Percentiles rank a stretch among this genome's conserved stretches.
Conservation (phyloP, 192 early-diverging fungal species). For the Coemansia asiatica region DNA sequence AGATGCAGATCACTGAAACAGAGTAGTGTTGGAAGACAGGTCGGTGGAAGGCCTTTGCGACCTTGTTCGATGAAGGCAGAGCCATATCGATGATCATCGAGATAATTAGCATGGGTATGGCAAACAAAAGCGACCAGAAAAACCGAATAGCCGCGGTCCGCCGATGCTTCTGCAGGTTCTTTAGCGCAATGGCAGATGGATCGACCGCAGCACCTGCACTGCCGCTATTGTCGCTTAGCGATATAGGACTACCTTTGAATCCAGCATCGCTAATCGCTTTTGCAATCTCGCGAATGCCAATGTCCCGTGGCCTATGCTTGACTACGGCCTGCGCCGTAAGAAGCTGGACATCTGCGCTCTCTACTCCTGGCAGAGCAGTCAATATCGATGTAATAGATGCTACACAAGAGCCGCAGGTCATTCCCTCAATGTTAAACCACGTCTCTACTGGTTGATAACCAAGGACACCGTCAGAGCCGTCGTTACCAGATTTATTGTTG, state of each 20-base stretch:
- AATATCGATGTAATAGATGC: slow-evolving; percentile 77
- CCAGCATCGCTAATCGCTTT: slow-evolving; percentile 74
- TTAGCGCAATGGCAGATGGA: slow-evolving; percentile 69
- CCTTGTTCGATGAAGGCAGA: slow-evolving; percentile 32
- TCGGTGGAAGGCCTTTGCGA: slow-evolving; percentile 35
- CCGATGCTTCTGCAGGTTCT: slow-evolving; percentile 72
- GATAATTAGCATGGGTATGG: slow-evolving; percentile 72
- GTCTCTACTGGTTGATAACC: slow-evolving; percentile 35
- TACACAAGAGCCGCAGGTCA: slow-evolving; percentile 96
- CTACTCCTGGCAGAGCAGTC: slow-evolving; percentile 61
- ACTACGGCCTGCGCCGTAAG: slow-evolving; percentile 70
- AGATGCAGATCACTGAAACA: slow-evolving; percentile 55
- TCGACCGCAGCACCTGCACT: slow-evolving; percentile 56
- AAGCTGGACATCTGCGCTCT: slow-evolving; percentile 75
- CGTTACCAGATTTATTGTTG: background rate
- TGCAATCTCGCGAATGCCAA: slow-evolving; percentile 79
- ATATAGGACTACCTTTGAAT: slow-evolving; percentile 60
- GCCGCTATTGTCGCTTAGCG: background rate
- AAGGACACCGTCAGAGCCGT: slow-evolving; percentile 12
- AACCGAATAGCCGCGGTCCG: slow-evolving; percentile 69
- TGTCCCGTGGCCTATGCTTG: slow-evolving; percentile 62
- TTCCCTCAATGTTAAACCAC: slow-evolving; percentile 69
- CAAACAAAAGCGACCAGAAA: slow-evolving; percentile 63
- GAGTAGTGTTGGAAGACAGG: slow-evolving; percentile 47
- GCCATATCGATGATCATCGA: slow-evolving; percentile 62